Percentiles rank a stretch among this genome's conserved stretches.
Evolutionary conservation across 2,329 filamentous ascomycete species (phyloP).

Genomic region (Pyricularia grisea): DNA sequence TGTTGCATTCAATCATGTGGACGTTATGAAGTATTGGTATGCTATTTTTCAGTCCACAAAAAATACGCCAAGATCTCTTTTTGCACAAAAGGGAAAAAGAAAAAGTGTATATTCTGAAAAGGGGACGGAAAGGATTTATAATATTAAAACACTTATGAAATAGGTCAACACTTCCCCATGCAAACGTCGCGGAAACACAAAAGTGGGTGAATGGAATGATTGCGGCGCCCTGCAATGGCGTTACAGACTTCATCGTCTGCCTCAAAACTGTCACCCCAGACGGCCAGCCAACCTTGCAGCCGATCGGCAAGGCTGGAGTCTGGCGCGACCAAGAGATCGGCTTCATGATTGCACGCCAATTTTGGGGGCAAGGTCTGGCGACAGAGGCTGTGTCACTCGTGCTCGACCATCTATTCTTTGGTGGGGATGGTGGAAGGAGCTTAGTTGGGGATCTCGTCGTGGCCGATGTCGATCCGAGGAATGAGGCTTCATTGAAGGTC

Average conservation of each 20-base stretch:
- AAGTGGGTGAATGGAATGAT: conserved; percentile 2
- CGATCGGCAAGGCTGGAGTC: conserved; percentile 4
- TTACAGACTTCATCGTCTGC: conserved; percentile 4
- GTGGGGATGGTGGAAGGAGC: background rate
- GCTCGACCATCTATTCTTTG: conserved; percentile 1
- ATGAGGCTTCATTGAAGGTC: background rate
- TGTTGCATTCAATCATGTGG: conserved; percentile 1
- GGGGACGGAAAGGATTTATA: background rate
- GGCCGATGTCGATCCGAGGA: conserved; percentile 3
- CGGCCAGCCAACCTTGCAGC: background rate
- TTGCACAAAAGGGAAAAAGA: background rate
- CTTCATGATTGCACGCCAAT: conserved; percentile 1
- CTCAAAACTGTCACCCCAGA: background rate
- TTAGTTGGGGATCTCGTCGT: background rate
- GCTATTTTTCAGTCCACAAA: background rate
- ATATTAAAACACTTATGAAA: background rate
- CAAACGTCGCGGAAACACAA: background rate
- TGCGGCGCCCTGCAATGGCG: conserved; percentile 2
- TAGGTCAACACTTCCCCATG: conserved; percentile 3
- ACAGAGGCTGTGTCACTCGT: conserved; percentile 1
- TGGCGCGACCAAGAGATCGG: conserved; percentile 6
- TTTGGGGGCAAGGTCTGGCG: conserved; percentile 2
- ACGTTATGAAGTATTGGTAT: conserved; percentile 5
- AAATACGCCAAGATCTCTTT: background rate
- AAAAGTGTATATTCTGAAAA: background rate